These are phyloP conservation scores for Telopea speciosissima DNA, from an alignment of 177 flowering plant species.

Conservation along the genomic window DNA sequence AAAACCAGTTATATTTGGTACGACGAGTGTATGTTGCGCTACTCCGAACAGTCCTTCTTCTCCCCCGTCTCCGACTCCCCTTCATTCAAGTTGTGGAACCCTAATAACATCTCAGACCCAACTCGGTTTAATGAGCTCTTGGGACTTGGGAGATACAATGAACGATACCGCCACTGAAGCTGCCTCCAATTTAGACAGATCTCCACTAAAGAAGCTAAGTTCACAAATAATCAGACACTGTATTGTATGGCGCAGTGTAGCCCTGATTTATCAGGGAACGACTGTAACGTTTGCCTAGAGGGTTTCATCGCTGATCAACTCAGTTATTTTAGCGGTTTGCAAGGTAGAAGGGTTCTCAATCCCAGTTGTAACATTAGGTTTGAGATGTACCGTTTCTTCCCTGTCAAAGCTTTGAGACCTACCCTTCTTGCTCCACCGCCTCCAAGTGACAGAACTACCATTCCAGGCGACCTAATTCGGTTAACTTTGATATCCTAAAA, in stretches of 20 bases:
- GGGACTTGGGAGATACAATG: not conserved
- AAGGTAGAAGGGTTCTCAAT: not conserved
- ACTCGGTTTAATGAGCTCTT: not conserved
- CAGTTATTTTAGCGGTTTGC: not conserved
- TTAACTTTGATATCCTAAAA: not conserved
- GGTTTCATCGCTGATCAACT: not conserved
- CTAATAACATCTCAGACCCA: not conserved
- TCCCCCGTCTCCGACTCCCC: not conserved
- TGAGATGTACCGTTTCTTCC: not conserved
- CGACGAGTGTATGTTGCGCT: not conserved
- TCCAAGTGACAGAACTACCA: not conserved
- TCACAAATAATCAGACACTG: not conserved
- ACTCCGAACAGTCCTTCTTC: not conserved
- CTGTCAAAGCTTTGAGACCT: too few relatives aligned
- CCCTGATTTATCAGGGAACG: not conserved
- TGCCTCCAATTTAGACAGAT: not conserved
- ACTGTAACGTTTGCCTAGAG: not conserved
- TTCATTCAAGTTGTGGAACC: not conserved
- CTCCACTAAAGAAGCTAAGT: not conserved
- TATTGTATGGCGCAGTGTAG: not conserved
- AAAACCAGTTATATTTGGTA: not conserved
- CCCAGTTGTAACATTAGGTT: conserved; percentile 2
- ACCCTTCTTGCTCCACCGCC: not conserved
- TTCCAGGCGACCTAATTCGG: not conserved
- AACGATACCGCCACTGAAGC: too few relatives aligned